These are phyloP conservation scores for Elsinoe australis DNA, from an alignment of 2,329 filamentous ascomycete species.

Conservation along the genomic window DNA sequence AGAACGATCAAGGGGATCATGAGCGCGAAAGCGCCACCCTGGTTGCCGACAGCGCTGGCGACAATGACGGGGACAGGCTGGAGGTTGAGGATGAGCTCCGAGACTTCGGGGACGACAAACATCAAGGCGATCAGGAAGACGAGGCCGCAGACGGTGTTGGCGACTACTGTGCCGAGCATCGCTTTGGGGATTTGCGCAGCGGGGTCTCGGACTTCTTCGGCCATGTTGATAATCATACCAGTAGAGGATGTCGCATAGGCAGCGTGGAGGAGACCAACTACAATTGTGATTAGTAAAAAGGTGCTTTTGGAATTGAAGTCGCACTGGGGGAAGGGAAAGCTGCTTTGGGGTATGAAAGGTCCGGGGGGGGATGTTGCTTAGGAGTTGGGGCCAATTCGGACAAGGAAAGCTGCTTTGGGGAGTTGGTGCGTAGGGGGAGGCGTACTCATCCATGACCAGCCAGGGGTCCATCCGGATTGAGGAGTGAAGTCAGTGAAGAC, in stretches of 20 bases:
- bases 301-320: background rate
- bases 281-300: constrained; percentile 25
- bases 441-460: constrained; percentile 56
- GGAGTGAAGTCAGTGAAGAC: constrained; percentile 63
- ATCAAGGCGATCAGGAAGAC: constrained; percentile 61
- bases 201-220: constrained; percentile 61
- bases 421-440: constrained; percentile 9
- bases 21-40: constrained; percentile 54
- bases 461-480: constrained; percentile 58
- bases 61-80: constrained; percentile 61
- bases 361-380: background rate
- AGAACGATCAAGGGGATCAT: constrained; percentile 59
- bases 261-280: constrained; percentile 61
- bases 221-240: constrained; percentile 75
- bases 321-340: background rate
- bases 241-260: constrained; percentile 68
- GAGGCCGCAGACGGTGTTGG: constrained; percentile 60
- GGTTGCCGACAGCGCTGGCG: constrained; percentile 52
- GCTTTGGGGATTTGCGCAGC: constrained; percentile 63
- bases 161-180: constrained; percentile 58
- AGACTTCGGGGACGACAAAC: constrained; percentile 60
- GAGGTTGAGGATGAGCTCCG: constrained; percentile 40
- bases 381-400: background rate
- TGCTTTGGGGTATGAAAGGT: constrained; percentile 1
- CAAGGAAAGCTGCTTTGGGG: background rate